Evolutionary conservation across 2,329 filamentous ascomycete species (phyloP).

Genomic region (Fusarium gaditjirri): DNA sequence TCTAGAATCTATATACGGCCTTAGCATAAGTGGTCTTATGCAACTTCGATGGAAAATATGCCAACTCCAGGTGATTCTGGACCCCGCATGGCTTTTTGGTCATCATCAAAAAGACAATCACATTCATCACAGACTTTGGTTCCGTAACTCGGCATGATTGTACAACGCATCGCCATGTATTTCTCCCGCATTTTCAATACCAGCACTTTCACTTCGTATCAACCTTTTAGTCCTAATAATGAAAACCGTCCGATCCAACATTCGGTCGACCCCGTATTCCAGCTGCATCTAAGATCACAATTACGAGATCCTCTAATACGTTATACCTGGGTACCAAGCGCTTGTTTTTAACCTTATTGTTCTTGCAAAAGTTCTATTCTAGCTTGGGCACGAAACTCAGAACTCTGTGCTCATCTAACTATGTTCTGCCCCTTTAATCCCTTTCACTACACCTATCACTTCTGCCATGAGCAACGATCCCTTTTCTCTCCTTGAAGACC

Average conservation of each 20-base stretch:
- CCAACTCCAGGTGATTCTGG: not conserved
- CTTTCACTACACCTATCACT: not conserved
- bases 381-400: accelerated
- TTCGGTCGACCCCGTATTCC: not conserved
- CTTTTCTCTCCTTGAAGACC: accelerated
- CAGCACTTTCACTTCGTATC: not conserved
- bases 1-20: not conserved
- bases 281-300: not conserved
- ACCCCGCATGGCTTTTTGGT: not conserved
- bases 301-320: not conserved
- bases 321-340: not conserved
- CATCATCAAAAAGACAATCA: accelerated
- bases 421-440: not conserved
- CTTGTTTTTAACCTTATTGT: not conserved
- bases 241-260: not conserved
- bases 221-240: accelerated
- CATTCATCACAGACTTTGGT: accelerated
- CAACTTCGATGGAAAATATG: not conserved
- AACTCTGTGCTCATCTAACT: accelerated
- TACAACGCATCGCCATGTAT: not conserved
- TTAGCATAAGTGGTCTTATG: not conserved
- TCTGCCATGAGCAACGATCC: not conserved
- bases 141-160: accelerated
- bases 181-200: not conserved
- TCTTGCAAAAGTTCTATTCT: not conserved